Conservation (phyloP, 768 basidiomycete genomes). For the Phallus indusiatus region DNA sequence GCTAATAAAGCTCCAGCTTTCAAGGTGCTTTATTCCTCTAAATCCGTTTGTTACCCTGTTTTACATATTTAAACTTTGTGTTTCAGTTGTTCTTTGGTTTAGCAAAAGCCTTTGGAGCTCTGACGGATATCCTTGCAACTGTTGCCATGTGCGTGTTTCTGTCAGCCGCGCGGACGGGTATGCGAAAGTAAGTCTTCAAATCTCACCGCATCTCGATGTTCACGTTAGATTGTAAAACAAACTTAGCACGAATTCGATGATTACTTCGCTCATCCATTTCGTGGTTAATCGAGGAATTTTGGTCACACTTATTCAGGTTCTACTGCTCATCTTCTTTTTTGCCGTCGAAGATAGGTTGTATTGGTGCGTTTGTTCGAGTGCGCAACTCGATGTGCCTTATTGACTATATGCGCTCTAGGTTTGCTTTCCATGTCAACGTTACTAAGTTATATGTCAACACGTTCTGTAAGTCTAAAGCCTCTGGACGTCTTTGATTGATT, state of each 20-base stretch:
- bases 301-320: conserved; percentile 33
- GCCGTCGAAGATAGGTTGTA: conserved; percentile 26
- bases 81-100: conserved; percentile 33
- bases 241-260: conserved; percentile 32
- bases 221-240: no score
- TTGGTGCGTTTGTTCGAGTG: conserved; percentile 22
- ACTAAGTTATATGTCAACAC: conserved; percentile 42
- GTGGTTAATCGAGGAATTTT: conserved; percentile 34
- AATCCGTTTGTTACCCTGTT: neutral
- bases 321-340: conserved; percentile 34
- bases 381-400: neutral
- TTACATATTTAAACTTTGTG: neutral
- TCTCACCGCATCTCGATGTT: neutral
- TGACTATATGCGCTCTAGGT: conserved; percentile 20
- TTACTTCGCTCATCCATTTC: conserved; percentile 31
- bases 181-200: conserved; percentile 23
- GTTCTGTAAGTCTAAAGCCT: conserved; percentile 30
- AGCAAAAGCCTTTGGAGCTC: conserved; percentile 34
- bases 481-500: neutral
- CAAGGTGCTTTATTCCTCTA: conserved; percentile 16
- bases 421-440: conserved; percentile 39
- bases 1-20: conserved; percentile 22
- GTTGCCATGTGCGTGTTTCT: conserved; percentile 35
- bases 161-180: conserved; percentile 28
- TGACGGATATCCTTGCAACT: conserved; percentile 36